A percentile compares a stretch with the other conserved stretches of the same genome.
Conservation (phyloP, 345 rosid genomes). For the Linum lewisii region DNA sequence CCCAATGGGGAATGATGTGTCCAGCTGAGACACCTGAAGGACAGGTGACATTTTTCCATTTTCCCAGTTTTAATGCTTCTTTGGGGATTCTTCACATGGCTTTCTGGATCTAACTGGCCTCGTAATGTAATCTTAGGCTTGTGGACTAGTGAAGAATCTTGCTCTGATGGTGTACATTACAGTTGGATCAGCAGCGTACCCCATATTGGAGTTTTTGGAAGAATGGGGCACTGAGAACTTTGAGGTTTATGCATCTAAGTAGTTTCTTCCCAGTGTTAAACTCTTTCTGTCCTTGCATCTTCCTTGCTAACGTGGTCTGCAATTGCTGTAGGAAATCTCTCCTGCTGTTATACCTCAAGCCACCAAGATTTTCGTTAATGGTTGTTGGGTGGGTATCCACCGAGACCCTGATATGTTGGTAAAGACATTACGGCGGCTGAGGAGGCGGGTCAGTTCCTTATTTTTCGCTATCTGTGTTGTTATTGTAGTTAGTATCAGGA, state of each 20-base stretch:
- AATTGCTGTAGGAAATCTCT: constrained; percentile 68
- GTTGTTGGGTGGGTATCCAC: constrained; percentile 98
- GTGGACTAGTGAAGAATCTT: constrained; percentile 94
- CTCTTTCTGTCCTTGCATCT: neutral
- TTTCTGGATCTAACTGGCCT: neutral
- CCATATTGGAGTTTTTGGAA: constrained; percentile 84
- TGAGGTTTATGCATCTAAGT: constrained; percentile 43
- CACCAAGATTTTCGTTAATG: constrained; percentile 89
- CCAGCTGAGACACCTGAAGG: constrained; percentile 99
- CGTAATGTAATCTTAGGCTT: constrained; percentile 44
- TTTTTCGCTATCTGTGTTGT: neutral
- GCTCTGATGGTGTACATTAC: constrained; percentile 98
- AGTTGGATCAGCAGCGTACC: constrained; percentile 92
- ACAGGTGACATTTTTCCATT: constrained; percentile 40
- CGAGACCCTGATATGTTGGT: constrained; percentile 99
- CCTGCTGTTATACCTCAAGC: constrained; percentile 95
- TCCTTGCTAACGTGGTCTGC: constrained; percentile 6
- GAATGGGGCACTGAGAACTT: constrained; percentile 98
- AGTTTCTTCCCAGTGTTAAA: neutral
- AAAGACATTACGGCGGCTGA: constrained; percentile 75
- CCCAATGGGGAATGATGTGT: constrained; percentile 99
- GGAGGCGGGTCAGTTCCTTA: constrained; percentile 62
- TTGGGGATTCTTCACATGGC: constrained; percentile 3
- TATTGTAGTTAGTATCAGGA: no score
- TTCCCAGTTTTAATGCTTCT: neutral